Base-by-base conservation (phyloP, 2,329 filamentous ascomycete genomes). In the Talaromyces sp. region DNA sequence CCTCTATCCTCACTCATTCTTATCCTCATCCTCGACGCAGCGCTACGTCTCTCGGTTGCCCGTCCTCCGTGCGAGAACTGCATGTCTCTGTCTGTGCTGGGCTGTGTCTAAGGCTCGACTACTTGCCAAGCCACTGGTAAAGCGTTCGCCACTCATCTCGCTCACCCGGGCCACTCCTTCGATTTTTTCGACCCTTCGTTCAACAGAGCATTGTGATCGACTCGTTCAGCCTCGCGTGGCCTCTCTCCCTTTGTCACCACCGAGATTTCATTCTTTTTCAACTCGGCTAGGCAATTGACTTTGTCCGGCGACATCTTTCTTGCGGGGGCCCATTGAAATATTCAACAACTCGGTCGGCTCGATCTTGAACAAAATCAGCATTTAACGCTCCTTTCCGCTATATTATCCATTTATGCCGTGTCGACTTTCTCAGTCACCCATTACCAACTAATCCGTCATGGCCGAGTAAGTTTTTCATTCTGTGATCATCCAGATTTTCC, bases 401-500 rank as follows among this genome's bases (percentile, higher is more conserved):
- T 27, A 53, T 30, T 13, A 8, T 30, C 15, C 30, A 32, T 10
- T 19, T 8, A 22, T 30, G 17, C 49, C 13, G 49, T 65, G 57
- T 67, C 62, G 65, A 67, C 65, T 65, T 64, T 64, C 67, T 64
- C 28, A 13, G 49, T 33, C 30, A 54, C 42, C 58, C 59, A 44
- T 61, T 60, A 55, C 15, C 51, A 30, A 28, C 32, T 56, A 17
- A 53, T 52, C 62, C 70, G 73, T 59, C 67, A 77, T 77, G 74
- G 73, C 74, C 61, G 74, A 77, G 74, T 77, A 73, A 68, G 74
- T 70, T 39, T 39, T 22, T 39, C 42, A 51, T n/a, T 30, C 39
- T 39, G 25, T 52, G 56, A 42, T 47, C 22, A 55, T 49, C 39
- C 30, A 33, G 57, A 59, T 30, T 15, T 25, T 30, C 57, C 55